These are phyloP conservation scores for Sporothrix protearum DNA, from an alignment of 2,329 filamentous ascomycete species.

Conservation along the genomic window DNA sequence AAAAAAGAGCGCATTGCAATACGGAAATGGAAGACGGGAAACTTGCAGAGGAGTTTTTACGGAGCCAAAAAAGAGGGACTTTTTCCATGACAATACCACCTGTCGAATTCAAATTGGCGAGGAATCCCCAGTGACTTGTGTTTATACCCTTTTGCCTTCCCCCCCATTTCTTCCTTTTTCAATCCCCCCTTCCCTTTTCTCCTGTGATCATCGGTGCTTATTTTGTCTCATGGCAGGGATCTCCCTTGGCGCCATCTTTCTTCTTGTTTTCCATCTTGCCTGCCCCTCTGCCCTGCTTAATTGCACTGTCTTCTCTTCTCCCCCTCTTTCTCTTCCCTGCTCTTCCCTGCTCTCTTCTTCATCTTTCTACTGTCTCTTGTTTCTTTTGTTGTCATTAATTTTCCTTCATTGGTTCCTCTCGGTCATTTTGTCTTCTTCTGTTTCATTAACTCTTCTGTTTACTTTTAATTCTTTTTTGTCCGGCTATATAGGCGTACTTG, in stretches of 20 bases:
- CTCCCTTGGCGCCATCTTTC: background rate
- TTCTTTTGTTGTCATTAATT: background rate
- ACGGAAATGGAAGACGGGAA: conserved; percentile 2
- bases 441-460: background rate
- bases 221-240: conserved; percentile 4
- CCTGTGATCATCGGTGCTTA: background rate
- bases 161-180: background rate
- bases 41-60: conserved; percentile 4
- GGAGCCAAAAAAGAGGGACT: background rate
- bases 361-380: background rate
- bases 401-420: background rate
- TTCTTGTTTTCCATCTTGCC: background rate
- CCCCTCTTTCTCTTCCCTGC: background rate
- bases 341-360: background rate
- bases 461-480: background rate
- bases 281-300: background rate
- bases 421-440: background rate
- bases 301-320: background rate
- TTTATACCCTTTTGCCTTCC: background rate
- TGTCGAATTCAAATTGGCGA: background rate
- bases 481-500: conserved; percentile 16
- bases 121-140: background rate
- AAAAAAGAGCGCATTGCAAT: background rate
- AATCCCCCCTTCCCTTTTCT: background rate
- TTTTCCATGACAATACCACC: conserved; percentile 10